Percentiles rank a stretch among this genome's conserved stretches.
These are phyloP conservation scores for Yarrowia sp. DNA, from an alignment of 805 yeast species.

Conservation along the genomic window DNA sequence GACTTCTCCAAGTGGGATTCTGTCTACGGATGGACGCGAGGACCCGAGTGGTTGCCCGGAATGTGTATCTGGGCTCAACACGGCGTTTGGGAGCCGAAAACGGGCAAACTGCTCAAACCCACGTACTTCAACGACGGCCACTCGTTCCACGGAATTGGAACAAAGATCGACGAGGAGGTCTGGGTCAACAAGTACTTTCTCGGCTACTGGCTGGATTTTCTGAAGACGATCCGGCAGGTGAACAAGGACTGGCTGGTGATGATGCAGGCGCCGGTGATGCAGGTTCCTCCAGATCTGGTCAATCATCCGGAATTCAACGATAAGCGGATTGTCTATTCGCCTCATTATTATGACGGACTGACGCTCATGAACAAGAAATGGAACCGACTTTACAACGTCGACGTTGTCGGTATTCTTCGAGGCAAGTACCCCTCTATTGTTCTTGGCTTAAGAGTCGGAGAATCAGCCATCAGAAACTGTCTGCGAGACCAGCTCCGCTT, in stretches of 20 bases:
- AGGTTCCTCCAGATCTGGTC: conserved; percentile 69
- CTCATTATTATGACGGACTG: conserved; percentile 95
- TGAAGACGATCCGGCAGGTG: conserved; percentile 57
- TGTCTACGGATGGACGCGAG: conserved; percentile 72
- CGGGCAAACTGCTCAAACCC: conserved; percentile 54
- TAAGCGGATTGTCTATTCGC: conserved; percentile 71
- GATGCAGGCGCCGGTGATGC: conserved; percentile 83
- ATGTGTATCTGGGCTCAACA: conserved; percentile 79
- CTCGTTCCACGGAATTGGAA: conserved; percentile 28
- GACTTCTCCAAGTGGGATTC: conserved; percentile 51
- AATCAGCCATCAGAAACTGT: conserved; percentile 71
- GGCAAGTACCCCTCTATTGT: conserved; percentile 79
- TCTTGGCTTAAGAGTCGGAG: conserved; percentile 74
- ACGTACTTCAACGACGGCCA: conserved; percentile 55
- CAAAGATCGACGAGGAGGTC: conserved; percentile 52
- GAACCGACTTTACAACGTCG: conserved; percentile 84
- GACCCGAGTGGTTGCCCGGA: conserved; percentile 69
- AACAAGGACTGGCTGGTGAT: conserved; percentile 61
- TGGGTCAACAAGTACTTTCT: conserved; percentile 72
- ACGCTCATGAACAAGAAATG: conserved; percentile 90
- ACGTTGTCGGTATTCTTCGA: conserved; percentile 86
- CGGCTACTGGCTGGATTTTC: conserved; percentile 60
- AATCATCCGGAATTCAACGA: conserved; percentile 50
- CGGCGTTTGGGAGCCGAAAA: conserved; percentile 63
- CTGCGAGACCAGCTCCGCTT: conserved; percentile 71